These are phyloP conservation scores for Penicillium samsonianum DNA, from an alignment of 495 filamentous ascomycete genomes.

Conservation along the genomic window DNA sequence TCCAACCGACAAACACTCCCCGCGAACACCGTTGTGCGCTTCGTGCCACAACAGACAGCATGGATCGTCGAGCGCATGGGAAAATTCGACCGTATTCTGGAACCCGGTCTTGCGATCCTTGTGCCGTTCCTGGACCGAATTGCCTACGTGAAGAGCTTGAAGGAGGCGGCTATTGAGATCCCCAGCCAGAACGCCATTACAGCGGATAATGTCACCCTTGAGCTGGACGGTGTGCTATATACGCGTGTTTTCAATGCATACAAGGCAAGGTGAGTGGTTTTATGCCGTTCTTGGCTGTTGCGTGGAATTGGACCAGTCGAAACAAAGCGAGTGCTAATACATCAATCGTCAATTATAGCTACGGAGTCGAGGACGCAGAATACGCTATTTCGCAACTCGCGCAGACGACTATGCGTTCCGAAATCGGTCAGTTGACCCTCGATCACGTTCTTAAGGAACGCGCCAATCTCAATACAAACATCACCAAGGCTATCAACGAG, in stretches of 20 bases:
- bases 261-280: slow-evolving; percentile 73
- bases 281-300: not conserved
- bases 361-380: slow-evolving; percentile 97
- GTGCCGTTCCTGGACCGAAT: slow-evolving; percentile 93
- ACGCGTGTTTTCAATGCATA: slow-evolving; percentile 96
- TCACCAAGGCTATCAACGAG: slow-evolving; percentile 97
- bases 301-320: not conserved
- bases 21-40: slow-evolving; percentile 91
- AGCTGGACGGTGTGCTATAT: slow-evolving; percentile 93
- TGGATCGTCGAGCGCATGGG: slow-evolving; percentile 99
- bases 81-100: slow-evolving; percentile 86
- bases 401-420: slow-evolving; percentile 97
- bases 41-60: slow-evolving; percentile 98
- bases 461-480: slow-evolving; percentile 92
- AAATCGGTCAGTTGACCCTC: slow-evolving; percentile 93
- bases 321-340: slow-evolving; percentile 15
- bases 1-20: slow-evolving; percentile 67
- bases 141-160: slow-evolving; percentile 95
- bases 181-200: slow-evolving; percentile 96
- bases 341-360: slow-evolving; percentile 53
- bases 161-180: slow-evolving; percentile 95
- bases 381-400: slow-evolving; percentile 98
- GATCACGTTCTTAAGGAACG: slow-evolving; percentile 98
- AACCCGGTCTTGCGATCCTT: slow-evolving; percentile 87
- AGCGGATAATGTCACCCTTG: slow-evolving; percentile 95